Conservation (phyloP, 2,329 filamentous ascomycete species). For the Alternaria sp. region DNA sequence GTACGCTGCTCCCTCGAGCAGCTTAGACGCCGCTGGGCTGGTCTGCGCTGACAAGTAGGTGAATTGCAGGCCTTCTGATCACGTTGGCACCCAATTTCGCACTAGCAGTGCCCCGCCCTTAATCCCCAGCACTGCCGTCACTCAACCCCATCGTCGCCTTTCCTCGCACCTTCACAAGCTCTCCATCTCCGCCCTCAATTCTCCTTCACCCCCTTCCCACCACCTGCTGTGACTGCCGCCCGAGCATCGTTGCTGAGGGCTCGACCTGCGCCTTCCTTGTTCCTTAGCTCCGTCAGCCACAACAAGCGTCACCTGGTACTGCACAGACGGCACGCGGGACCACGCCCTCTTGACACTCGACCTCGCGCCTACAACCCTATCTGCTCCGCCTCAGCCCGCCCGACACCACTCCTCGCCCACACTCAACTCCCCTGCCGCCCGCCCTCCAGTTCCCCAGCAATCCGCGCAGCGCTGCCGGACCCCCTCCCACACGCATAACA, state of each 20-base stretch:
- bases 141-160: conserved; percentile 28
- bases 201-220: conserved; percentile 15
- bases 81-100: conserved; percentile 20
- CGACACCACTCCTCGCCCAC: conserved; percentile 49
- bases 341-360: conserved; percentile 30
- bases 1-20: neutral
- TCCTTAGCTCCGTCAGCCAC: conserved; percentile 24
- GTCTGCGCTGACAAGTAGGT: conserved; percentile 10
- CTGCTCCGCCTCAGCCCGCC: conserved; percentile 61
- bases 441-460: conserved; percentile 51
- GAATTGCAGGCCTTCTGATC: conserved; percentile 17
- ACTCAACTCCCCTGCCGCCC: conserved; percentile 54
- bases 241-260: conserved; percentile 20
- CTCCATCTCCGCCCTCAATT: conserved; percentile 30
- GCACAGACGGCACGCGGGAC: conserved; percentile 29
- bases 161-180: conserved; percentile 27
- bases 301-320: conserved; percentile 26
- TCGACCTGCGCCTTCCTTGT: conserved; percentile 27
- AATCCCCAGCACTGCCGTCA: conserved; percentile 32
- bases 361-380: conserved; percentile 36
- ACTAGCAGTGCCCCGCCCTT: conserved; percentile 28
- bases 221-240: conserved; percentile 8
- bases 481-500: conserved; percentile 30
- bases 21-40: conserved; percentile 8
- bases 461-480: conserved; percentile 39